phyloP scores from a whole-genome alignment of 1,139 yeast genomes.

The Blastobotrys ciferrii region DNA sequence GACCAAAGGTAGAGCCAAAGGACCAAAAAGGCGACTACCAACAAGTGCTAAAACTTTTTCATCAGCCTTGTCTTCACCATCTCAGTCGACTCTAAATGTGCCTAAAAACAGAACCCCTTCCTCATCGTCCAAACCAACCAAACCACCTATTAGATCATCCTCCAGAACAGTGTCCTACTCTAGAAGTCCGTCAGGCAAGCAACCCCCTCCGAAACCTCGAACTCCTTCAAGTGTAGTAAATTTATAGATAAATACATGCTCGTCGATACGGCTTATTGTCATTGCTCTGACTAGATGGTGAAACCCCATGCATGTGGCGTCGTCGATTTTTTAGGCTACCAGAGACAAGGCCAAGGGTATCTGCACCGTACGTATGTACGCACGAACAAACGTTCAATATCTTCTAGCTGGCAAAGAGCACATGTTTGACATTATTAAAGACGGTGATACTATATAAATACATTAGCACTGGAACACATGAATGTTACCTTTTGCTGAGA shows the following conservation, averaged over 20 bases:
- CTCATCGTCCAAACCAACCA: constrained; percentile 15
- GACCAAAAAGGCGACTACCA: constrained; percentile 75
- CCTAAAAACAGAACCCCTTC: constrained; percentile 5
- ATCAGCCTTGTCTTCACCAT: background rate
- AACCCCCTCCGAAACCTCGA: constrained; percentile 23
- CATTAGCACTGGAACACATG: constrained; percentile 18
- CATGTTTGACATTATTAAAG: no score
- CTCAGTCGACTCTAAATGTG: background rate
- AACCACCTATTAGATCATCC: constrained; percentile 31
- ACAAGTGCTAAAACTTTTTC: constrained; percentile 34
- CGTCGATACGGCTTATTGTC: background rate
- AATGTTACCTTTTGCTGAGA: constrained; percentile 26
- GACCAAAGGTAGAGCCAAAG: constrained; percentile 63
- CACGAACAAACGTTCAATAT: no score
- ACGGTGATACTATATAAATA: constrained; percentile 9
- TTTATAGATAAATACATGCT: background rate
- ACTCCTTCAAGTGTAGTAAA: constrained; percentile 20
- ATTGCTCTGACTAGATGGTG: background rate
- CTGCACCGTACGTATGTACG: no score
- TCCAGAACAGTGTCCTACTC: constrained; percentile 24
- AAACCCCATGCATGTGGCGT: no score
- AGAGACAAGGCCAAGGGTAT: no score
- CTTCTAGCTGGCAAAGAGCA: no score
- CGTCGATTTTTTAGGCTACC: no score
- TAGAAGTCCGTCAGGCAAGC: constrained; percentile 4